These are phyloP conservation scores for Hysterium pulicare DNA, from an alignment of 2,329 filamentous ascomycete species.

Conservation along the genomic window DNA sequence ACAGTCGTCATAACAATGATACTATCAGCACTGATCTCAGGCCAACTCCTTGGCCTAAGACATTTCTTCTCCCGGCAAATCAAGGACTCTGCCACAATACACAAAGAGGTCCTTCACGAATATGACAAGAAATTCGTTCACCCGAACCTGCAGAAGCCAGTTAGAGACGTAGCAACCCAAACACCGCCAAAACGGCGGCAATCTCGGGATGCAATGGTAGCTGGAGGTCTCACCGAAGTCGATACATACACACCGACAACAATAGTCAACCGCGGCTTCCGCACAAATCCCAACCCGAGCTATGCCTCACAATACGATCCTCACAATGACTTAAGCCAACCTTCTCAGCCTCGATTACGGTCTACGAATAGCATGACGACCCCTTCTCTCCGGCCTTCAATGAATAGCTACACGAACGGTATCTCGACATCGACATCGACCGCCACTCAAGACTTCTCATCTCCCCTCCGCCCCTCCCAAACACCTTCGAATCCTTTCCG, in stretches of 20 bases:
- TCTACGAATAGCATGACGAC: slow-evolving; percentile 24
- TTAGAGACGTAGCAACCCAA: slow-evolving; percentile 77
- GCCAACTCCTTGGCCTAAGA: slow-evolving; percentile 71
- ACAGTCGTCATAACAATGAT: slow-evolving; percentile 81
- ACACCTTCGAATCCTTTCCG: slow-evolving; percentile 48
- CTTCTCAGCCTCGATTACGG: slow-evolving; percentile 10
- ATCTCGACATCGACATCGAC: slow-evolving; percentile 35
- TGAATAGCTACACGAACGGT: slow-evolving; percentile 32
- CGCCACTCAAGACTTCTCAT: slow-evolving; percentile 45
- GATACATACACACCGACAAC: slow-evolving; percentile 61
- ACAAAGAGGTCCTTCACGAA: slow-evolving; percentile 89
- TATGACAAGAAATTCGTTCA: slow-evolving; percentile 96
- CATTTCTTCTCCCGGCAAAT: slow-evolving; percentile 76
- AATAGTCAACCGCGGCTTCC: slow-evolving; percentile 71
- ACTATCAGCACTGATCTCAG: slow-evolving; percentile 70
- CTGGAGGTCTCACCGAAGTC: slow-evolving; percentile 50
- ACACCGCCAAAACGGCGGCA: slow-evolving; percentile 44
- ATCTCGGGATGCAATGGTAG: slow-evolving; percentile 35
- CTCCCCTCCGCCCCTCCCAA: slow-evolving; percentile 44
- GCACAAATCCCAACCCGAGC: slow-evolving; percentile 78
- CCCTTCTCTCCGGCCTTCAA: slow-evolving; percentile 21
- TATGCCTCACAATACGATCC: slow-evolving; percentile 72
- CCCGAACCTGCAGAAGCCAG: slow-evolving; percentile 77
- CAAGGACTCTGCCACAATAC: slow-evolving; percentile 79
- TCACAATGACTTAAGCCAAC: slow-evolving; percentile 44